phyloP scores from a whole-genome alignment of 2,329 filamentous ascomycete species.

The Colletotrichum sp. region DNA sequence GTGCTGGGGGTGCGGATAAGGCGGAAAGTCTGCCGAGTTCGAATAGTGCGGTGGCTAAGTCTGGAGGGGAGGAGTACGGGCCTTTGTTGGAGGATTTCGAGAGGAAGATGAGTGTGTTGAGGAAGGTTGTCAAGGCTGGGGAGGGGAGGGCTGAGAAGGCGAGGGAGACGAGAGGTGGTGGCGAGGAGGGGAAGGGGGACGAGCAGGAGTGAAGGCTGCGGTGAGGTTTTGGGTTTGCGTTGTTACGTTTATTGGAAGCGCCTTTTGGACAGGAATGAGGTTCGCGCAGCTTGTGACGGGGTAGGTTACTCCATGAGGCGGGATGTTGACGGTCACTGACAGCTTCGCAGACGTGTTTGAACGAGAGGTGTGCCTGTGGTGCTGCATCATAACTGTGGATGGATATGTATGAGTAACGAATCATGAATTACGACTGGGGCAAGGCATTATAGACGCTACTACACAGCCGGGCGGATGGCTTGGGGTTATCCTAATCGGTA shows the following conservation, averaged over 20 bases:
- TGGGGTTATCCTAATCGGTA: neutral
- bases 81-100: conserved; percentile 62
- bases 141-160: conserved; percentile 30
- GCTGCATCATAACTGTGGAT: no score
- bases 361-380: no score
- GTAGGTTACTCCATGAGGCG: neutral
- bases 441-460: neutral
- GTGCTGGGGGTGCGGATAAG: conserved; percentile 20
- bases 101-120: conserved; percentile 59
- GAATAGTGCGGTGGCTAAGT: conserved; percentile 32
- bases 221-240: neutral
- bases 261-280: accelerated
- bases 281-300: neutral
- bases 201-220: conserved; percentile 21
- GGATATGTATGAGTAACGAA: neutral
- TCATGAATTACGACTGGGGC: neutral
- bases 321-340: accelerated
- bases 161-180: neutral
- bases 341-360: no score
- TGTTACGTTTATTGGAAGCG: neutral
- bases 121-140: conserved; percentile 58
- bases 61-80: conserved; percentile 52
- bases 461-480: accelerated
- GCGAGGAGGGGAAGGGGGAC: conserved; percentile 17
- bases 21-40: conserved; percentile 23